Evolutionary conservation across 2,329 filamentous ascomycete species (phyloP).

Genomic region (Juglanconis juglandina): DNA sequence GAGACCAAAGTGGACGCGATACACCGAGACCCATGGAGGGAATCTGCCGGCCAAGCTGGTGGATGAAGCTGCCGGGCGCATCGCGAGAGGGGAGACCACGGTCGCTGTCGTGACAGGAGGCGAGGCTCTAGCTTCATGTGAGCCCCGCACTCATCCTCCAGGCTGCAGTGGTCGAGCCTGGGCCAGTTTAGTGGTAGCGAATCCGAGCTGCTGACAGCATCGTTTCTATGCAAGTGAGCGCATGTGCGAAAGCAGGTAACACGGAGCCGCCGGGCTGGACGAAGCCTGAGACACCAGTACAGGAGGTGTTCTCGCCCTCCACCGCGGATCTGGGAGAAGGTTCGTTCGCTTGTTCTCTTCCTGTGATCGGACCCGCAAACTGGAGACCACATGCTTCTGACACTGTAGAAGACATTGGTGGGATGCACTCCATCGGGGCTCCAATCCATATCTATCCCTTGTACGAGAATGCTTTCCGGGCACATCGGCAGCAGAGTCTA

Average conservation of each 20-base stretch:
- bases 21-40: conserved; percentile 56
- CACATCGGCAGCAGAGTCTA: conserved; percentile 50
- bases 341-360: conserved; percentile 37
- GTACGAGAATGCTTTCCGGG: conserved; percentile 63
- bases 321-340: conserved; percentile 42
- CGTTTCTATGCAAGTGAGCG: conserved; percentile 21
- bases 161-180: neutral
- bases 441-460: conserved; percentile 67
- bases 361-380: conserved; percentile 33
- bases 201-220: neutral
- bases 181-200: neutral
- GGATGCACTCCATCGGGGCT: conserved; percentile 55
- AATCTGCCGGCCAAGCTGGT: conserved; percentile 60
- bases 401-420: conserved; percentile 45
- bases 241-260: conserved; percentile 31
- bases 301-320: conserved; percentile 34
- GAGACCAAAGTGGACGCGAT: conserved; percentile 40
- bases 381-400: conserved; percentile 21
- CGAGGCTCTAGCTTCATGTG: conserved; percentile 61
- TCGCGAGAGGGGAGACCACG: conserved; percentile 50
- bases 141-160: conserved; percentile 10
- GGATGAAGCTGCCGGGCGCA: conserved; percentile 59
- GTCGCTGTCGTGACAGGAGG: conserved; percentile 61
- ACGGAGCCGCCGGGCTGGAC: conserved; percentile 59
- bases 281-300: conserved; percentile 30